Evolutionary conservation across 495 filamentous ascomycete genomes (phyloP), one percentile per base, ranked within the genome.

Genomic region (Lophiotrema nucula): DNA sequence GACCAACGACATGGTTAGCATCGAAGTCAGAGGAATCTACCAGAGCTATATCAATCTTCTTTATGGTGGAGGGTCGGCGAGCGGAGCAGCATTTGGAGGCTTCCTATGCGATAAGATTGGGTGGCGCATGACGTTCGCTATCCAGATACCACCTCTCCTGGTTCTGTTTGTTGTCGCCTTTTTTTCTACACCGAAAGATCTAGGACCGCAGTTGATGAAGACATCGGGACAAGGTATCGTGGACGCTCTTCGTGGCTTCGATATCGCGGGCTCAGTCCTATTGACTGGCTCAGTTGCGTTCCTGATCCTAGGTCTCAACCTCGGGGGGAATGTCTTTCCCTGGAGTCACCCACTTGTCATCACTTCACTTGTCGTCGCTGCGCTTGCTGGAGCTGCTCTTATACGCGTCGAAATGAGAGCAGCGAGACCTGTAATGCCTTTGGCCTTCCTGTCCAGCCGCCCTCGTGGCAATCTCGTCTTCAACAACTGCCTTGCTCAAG

Each of bases 31-130:
- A 11, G 87, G 86, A 0, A 74, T 79, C 8, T 93, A 86, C 57
- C 89, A 93, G 64, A 85, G 83, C n/a, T 84, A 88, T 54, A 77
- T 90, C 58, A 92, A 90, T 55, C 74, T 90, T 15, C 78, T 77
- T 23, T 86, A 79, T 35, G 88, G 88, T 0, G 58, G 79, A 1
- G 82, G 82, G 3, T 77, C 81, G n/a, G 82, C 83, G 26, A 58
- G 83, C 8, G 89, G 89, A 0, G 83, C 87, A 5, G 87, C 83
- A 0, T 76, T 89, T 47, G 89, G 89, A 21, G 89, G 89, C 1
- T 75, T 80, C 50, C 79, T 93, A 47, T 88, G 86, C 13, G 88
- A 93, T 63, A 71, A 70, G 19, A 76, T 92, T 31, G 88, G 88
- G 23, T 91, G 87, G 87, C 76, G 88, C 33, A 85, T 82, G 76